Evolutionary conservation across 345 rosid genomes (phyloP), one percentile per base, ranked within the genome.

Genomic region (Abelmoschus esculentus): DNA sequence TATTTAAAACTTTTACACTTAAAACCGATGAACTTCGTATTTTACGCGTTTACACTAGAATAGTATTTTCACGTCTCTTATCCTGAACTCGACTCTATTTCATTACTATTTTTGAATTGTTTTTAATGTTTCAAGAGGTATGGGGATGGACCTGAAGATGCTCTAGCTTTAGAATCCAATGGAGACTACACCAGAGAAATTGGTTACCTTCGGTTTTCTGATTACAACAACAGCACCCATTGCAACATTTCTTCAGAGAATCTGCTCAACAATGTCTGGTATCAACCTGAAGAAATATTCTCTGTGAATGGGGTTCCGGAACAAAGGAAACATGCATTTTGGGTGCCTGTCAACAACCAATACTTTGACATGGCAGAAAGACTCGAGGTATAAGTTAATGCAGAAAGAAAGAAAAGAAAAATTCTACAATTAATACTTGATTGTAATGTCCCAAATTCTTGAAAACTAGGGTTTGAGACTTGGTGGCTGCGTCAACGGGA

Each of bases 131-230:
- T 19, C 46, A 61, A 86, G 93, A 87, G 90, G 40, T 77, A 77
- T 59, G 97, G 90, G 62, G 82, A 81, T 19, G 96, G 89, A 2
- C 78, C 81, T 13, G 74, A 84, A 8, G 66, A 86, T 7, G 76
- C 73, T 67, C 82, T 89, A 14, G 64, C 97, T 4, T 74, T 89
- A 1, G 97, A 89, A 74, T 77, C 90, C 0, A 77, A 70, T 11
- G 89, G 91, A 76, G 97, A 91, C 75, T 89, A 73, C 77, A 87
- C 90, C 54, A 73, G 97, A 42, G 64, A 73, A 5, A 52, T 86
- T 8, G 93, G 96, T n/a, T 83, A 76, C 49, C 83, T 87, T 3
- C 78, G 71, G 44, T 74, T 89, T 70, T 40, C 91, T 0, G 59
- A 83, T 26, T 80, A 78, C 58, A 77, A 55, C 68, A 82, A 54